phyloP scores from a whole-genome alignment of 345 rosid species.

The Populus euphratica region DNA sequence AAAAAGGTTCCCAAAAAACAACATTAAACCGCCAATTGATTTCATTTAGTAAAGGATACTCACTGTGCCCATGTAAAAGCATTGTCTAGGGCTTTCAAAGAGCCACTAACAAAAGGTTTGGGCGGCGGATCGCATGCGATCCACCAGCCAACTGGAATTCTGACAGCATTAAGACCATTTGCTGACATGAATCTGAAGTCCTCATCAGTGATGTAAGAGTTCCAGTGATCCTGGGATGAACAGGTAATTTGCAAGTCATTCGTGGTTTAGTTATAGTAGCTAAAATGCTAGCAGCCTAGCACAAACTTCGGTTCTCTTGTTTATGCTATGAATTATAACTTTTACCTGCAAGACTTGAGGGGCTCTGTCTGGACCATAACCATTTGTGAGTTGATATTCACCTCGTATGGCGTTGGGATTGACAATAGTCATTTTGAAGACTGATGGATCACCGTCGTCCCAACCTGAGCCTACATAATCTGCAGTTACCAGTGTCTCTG shows the following conservation, averaged over 20 bases:
- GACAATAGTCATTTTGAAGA: slow-evolving; percentile 24
- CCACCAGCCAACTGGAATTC: slow-evolving; percentile 45
- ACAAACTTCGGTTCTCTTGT: background rate
- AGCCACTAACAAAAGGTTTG: slow-evolving; percentile 36
- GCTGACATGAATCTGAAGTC: slow-evolving; percentile 36
- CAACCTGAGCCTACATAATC: slow-evolving; percentile 30
- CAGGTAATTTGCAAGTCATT: background rate
- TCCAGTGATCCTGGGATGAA: slow-evolving; percentile 31
- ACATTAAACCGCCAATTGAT: background rate
- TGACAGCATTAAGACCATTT: slow-evolving; percentile 35
- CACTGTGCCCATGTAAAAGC: slow-evolving; percentile 39
- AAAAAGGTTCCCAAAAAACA: background rate
- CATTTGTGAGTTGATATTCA: slow-evolving; percentile 39
- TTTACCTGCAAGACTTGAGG: slow-evolving; percentile 26
- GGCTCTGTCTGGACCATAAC: slow-evolving; percentile 35
- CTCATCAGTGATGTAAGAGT: slow-evolving; percentile 29
- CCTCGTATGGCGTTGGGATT: slow-evolving; percentile 6
- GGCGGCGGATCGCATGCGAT: slow-evolving; percentile 34
- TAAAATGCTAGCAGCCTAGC: background rate
- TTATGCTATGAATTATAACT: background rate
- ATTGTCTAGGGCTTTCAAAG: slow-evolving; percentile 28
- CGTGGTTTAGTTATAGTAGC: background rate
- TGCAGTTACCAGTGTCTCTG: slow-evolving; percentile 24
- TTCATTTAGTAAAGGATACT: background rate
- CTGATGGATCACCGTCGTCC: slow-evolving; percentile 34